A percentile compares a stretch with the other conserved stretches of the same genome.
These are phyloP conservation scores for Penicillium occitanis DNA, from an alignment of 2,329 filamentous ascomycete species.

Conservation along the genomic window DNA sequence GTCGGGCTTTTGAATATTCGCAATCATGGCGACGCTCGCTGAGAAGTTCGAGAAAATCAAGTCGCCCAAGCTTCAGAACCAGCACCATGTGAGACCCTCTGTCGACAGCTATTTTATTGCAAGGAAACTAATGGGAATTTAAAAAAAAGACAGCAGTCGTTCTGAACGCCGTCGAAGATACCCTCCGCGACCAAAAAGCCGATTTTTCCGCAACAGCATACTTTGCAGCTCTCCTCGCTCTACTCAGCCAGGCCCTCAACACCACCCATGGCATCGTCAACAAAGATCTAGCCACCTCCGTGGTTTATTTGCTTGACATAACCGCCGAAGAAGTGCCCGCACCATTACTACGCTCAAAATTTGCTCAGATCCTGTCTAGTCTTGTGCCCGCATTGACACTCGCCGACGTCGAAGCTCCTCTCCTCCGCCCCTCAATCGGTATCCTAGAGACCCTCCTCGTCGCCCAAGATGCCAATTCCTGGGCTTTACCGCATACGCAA, in stretches of 20 bases:
- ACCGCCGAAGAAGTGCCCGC: conserved; percentile 82
- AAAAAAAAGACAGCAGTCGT: conserved; percentile 62
- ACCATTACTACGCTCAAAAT: conserved; percentile 87
- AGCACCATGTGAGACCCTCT: conserved; percentile 70
- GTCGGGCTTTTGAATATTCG: background rate
- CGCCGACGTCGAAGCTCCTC: conserved; percentile 78
- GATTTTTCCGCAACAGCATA: conserved; percentile 84
- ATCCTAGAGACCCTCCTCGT: conserved; percentile 88
- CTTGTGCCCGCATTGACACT: conserved; percentile 81
- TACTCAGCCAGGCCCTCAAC: conserved; percentile 75
- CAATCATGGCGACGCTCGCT: conserved; percentile 63
- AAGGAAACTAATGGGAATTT: background rate
- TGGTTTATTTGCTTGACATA: conserved; percentile 93
- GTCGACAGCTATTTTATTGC: background rate
- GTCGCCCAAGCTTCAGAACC: conserved; percentile 91
- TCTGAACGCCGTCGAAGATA: conserved; percentile 88
- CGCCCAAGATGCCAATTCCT: conserved; percentile 82
- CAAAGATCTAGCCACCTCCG: conserved; percentile 77
- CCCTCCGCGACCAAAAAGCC: conserved; percentile 81
- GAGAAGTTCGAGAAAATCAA: conserved; percentile 98
- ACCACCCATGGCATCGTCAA: conserved; percentile 65
- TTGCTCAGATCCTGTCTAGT: conserved; percentile 84
- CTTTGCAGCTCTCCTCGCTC: conserved; percentile 88
- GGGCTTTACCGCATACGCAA: conserved; percentile 80
- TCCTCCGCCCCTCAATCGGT: conserved; percentile 84